Percentiles rank a stretch among this genome's conserved stretches.
Conservation (phyloP, 1,284 basidiomycete species). For the Termitomyces sp. region DNA sequence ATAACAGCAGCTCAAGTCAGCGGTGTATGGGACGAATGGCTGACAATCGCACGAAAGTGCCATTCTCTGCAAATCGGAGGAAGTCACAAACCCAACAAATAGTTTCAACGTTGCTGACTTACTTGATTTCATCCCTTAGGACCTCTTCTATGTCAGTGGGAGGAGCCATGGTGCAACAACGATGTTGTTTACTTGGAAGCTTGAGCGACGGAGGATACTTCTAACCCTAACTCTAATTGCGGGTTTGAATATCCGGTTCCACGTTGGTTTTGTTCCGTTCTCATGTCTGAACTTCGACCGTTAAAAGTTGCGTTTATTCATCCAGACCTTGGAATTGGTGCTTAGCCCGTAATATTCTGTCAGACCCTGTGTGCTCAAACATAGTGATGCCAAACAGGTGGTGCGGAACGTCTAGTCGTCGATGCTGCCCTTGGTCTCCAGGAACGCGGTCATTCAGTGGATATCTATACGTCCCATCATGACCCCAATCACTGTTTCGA, state of each 20-base stretch:
- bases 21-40: background rate
- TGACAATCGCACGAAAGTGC: constrained; percentile 60
- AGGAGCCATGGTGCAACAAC: constrained; percentile 22
- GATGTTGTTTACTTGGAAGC: background rate
- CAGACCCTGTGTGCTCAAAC: constrained; percentile 7
- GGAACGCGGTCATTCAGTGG: constrained; percentile 80
- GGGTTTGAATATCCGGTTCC: background rate
- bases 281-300: constrained; percentile 12
- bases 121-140: constrained; percentile 64
- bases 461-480: constrained; percentile 93
- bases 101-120: constrained; percentile 17
- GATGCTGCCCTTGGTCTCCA: constrained; percentile 91
- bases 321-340: constrained; percentile 93
- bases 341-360: constrained; percentile 20
- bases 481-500: constrained; percentile 83
- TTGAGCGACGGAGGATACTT: background rate
- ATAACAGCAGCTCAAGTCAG: background rate
- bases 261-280: background rate
- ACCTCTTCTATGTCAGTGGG: constrained; percentile 56
- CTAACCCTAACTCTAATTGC: constrained; percentile 7
- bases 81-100: constrained; percentile 1
- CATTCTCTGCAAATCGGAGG: constrained; percentile 50
- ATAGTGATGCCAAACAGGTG: constrained; percentile 50
- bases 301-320: constrained; percentile 82
- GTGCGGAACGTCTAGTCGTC: constrained; percentile 93